These are phyloP conservation scores for Antrodiella citrinella DNA, from an alignment of 768 basidiomycete genomes.

Conservation along the genomic window DNA sequence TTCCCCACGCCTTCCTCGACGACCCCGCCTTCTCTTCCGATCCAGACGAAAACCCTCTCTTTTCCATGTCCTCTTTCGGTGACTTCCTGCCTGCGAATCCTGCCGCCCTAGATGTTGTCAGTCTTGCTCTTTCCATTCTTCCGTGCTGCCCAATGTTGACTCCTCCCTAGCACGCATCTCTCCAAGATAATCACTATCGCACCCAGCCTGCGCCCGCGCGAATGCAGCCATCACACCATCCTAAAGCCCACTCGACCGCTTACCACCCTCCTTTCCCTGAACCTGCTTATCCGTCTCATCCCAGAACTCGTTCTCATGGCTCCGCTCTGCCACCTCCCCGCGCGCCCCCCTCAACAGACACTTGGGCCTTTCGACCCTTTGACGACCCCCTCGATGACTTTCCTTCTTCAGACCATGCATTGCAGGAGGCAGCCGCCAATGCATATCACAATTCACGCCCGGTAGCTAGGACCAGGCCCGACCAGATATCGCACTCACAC, in stretches of 20 bases:
- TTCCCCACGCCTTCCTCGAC: constrained; percentile 10
- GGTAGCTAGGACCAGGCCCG: no score
- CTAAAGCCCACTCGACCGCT: no score
- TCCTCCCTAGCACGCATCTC: background rate
- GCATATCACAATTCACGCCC: no score
- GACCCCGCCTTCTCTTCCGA: constrained; percentile 29
- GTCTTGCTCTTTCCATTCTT: constrained; percentile 6
- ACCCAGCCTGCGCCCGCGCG: background rate
- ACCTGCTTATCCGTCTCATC: background rate
- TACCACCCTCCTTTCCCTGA: background rate
- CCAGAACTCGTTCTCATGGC: no score
- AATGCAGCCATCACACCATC: background rate
- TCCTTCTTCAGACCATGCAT: no score
- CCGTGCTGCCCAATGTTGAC: background rate
- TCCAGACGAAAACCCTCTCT: constrained; percentile 23
- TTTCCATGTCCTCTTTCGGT: constrained; percentile 20
- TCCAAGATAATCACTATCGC: background rate
- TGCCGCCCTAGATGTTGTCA: constrained; percentile 7
- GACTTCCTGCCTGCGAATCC: constrained; percentile 13
- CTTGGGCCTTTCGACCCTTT: no score
- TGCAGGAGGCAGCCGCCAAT: no score
- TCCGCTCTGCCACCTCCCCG: background rate
- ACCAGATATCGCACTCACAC: no score
- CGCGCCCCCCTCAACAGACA: no score
- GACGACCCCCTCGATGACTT: no score